These are phyloP conservation scores for Penicillium lividum DNA, from an alignment of 495 filamentous ascomycete species.

Conservation along the genomic window DNA sequence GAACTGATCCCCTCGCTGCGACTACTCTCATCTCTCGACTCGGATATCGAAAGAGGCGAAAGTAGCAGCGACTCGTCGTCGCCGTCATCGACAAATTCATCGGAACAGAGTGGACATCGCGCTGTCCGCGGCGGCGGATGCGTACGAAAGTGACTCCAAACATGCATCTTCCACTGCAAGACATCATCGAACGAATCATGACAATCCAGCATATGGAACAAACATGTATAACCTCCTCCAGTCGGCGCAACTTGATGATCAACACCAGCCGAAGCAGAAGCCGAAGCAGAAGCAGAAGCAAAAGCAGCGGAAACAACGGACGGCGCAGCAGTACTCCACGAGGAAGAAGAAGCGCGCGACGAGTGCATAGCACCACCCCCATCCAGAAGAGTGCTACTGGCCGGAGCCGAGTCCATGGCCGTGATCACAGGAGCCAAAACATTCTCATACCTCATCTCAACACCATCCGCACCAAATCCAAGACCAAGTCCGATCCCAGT, in stretches of 20 bases:
- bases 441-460: conserved; percentile 9
- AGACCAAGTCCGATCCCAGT: neutral
- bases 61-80: conserved; percentile 22
- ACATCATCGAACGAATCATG: conserved; percentile 39
- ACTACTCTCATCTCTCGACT: neutral
- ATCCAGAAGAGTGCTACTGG: neutral
- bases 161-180: conserved; percentile 43
- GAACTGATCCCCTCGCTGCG: neutral
- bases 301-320: neutral
- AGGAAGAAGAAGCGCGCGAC: conserved; percentile 27
- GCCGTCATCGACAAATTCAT: conserved; percentile 34
- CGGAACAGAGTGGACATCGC: conserved; percentile 42
- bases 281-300: conserved; percentile 1
- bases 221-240: conserved; percentile 35
- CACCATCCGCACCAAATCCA: conserved; percentile 4
- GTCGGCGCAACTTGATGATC: neutral
- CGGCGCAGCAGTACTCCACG: conserved; percentile 20
- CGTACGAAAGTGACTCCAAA: conserved; percentile 45
- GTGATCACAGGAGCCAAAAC: conserved; percentile 26
- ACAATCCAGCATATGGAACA: conserved; percentile 49
- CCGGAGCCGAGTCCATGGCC: neutral
- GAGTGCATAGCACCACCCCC: neutral
- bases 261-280: neutral
- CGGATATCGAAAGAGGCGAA: conserved; percentile 3
- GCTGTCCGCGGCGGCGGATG: conserved; percentile 39